Evolutionary conservation across 177 flowering plant genomes (phyloP).

Genomic region (Tripterygium wilfordii): DNA sequence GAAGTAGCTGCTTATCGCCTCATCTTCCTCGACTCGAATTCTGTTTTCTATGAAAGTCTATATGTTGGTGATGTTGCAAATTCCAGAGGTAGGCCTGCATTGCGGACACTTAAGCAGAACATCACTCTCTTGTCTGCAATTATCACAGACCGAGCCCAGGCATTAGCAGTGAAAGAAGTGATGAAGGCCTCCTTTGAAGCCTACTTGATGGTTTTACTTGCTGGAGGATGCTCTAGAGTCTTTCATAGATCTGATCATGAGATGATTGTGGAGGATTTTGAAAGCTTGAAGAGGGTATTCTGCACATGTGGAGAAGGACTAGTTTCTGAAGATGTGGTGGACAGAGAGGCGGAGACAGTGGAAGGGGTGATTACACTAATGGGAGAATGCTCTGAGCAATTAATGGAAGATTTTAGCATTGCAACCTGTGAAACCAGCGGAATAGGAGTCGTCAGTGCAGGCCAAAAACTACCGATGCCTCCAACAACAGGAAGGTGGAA

Average conservation of each 20-base stretch:
- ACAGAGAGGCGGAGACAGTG: constrained; percentile 42
- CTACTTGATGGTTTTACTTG: constrained; percentile 79
- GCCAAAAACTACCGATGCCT: constrained; percentile 77
- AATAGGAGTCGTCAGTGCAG: constrained; percentile 33
- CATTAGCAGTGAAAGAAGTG: constrained; percentile 68
- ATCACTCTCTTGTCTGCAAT: constrained; percentile 64
- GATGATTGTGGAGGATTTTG: constrained; percentile 77
- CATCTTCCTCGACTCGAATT: constrained; percentile 69
- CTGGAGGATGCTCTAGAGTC: constrained; percentile 61
- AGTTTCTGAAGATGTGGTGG: constrained; percentile 46
- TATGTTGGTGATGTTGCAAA: constrained; percentile 54
- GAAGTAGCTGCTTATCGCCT: constrained; percentile 87
- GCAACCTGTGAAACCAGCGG: constrained; percentile 68
- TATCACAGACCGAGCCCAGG: constrained; percentile 59
- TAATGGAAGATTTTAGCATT: constrained; percentile 80
- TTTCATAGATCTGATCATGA: constrained; percentile 53
- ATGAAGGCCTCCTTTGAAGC: constrained; percentile 87
- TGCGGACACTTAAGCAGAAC: constrained; percentile 73
- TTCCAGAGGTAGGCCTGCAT: constrained; percentile 62
- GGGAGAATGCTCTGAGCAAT: constrained; percentile 59
- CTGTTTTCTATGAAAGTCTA: constrained; percentile 62
- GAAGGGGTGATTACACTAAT: constrained; percentile 53
- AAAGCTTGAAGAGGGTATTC: constrained; percentile 57
- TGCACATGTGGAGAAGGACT: constrained; percentile 59
- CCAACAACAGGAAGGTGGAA: constrained; percentile 94